Percentiles rank a stretch among this genome's conserved stretches.
These are phyloP conservation scores for Paracoccidioides lutzii DNA, from an alignment of 2,329 filamentous ascomycete genomes.

Conservation along the genomic window DNA sequence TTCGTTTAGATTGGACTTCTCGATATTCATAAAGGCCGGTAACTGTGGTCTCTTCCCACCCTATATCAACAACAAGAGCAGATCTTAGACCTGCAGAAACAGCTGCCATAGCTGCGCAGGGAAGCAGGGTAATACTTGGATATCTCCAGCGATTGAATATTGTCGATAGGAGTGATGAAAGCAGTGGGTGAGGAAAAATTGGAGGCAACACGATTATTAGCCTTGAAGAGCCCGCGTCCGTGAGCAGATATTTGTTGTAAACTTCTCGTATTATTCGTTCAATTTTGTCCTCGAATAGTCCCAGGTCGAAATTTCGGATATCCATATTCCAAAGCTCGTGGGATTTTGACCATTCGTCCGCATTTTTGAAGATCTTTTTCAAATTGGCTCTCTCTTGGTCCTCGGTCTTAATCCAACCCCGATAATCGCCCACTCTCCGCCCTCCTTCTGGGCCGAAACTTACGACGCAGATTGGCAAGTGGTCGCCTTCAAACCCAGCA, in stretches of 20 bases:
- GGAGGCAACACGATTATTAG: constrained; percentile 66
- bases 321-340: constrained; percentile 70
- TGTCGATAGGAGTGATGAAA: constrained; percentile 62
- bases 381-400: constrained; percentile 32
- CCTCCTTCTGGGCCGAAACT: constrained; percentile 63
- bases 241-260: constrained; percentile 59
- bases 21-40: constrained; percentile 85
- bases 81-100: constrained; percentile 73
- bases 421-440: constrained; percentile 68
- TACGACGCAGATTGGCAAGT: constrained; percentile 56
- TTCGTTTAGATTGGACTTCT: constrained; percentile 59
- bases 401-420: constrained; percentile 51
- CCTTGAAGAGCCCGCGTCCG: constrained; percentile 53
- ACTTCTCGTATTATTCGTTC: constrained; percentile 70
- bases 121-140: constrained; percentile 68
- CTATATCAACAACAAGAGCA: constrained; percentile 78
- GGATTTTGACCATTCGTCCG: constrained; percentile 33
- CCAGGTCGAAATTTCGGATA: constrained; percentile 58
- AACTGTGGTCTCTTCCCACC: constrained; percentile 79
- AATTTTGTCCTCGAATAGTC: constrained; percentile 71
- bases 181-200: constrained; percentile 59
- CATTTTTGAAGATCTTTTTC: constrained; percentile 14
- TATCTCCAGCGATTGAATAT: constrained; percentile 71
- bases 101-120: constrained; percentile 58
- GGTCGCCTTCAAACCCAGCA: constrained; percentile 77